phyloP scores from a whole-genome alignment of 139 green algal species.

The Edaphochlamys debaryana region DNA sequence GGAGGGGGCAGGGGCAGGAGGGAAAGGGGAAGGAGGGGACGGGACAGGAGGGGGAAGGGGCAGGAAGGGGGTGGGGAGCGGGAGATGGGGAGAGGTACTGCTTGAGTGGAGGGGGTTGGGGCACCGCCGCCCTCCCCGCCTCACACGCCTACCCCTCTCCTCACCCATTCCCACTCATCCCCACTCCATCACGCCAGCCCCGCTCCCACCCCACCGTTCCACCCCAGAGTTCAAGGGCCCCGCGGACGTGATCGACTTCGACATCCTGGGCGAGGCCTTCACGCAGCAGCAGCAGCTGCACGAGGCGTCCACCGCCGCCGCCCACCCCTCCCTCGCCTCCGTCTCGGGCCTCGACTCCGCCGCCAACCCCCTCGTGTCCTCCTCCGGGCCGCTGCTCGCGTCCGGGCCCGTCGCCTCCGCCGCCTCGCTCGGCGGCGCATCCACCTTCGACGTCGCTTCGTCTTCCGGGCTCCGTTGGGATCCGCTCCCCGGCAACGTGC shows the following conservation, averaged over 20 bases:
- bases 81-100: no score
- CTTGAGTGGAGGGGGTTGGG: no score
- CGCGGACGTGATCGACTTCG: slow-evolving; percentile 68
- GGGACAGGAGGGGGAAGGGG: no score
- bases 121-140: no score
- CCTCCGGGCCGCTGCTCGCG: neutral
- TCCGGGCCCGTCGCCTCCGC: neutral
- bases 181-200: no score
- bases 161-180: no score
- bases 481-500: slow-evolving; percentile 59
- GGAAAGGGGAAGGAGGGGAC: neutral
- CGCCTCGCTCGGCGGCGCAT: neutral
- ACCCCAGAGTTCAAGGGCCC: slow-evolving; percentile 80
- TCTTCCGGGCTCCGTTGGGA: neutral
- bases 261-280: slow-evolving; percentile 69
- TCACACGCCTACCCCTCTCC: no score
- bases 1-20: no score
- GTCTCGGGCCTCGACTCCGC: neutral
- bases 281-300: slow-evolving; percentile 22
- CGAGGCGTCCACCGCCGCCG: neutral
- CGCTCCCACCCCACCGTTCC: no score
- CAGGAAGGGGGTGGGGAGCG: no score
- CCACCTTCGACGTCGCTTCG: neutral
- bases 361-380: neutral
- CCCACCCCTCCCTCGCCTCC: neutral